Evolutionary conservation across 1,284 basidiomycete species (phyloP).

Genomic region (Cryptococcus sp.): DNA sequence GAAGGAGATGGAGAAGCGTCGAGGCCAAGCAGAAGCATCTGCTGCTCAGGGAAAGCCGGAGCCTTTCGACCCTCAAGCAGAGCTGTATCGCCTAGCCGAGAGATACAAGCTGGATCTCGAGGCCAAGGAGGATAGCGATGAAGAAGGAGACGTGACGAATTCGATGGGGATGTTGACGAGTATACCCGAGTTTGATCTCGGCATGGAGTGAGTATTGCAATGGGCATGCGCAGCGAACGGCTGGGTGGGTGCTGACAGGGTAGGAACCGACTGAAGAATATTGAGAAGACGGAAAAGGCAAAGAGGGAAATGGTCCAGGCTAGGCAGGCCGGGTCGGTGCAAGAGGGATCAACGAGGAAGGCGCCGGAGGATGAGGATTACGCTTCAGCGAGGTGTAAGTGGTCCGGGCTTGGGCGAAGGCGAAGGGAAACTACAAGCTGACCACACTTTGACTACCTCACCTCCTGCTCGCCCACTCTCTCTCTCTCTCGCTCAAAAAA

Average conservation of each 20-base stretch:
- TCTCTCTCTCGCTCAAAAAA: background rate
- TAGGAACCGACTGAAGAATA: constrained; percentile 84
- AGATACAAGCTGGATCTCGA: constrained; percentile 49
- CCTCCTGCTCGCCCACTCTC: no score
- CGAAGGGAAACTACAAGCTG: background rate
- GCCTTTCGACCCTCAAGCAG: constrained; percentile 67
- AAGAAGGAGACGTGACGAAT: constrained; percentile 89
- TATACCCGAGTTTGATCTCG: constrained; percentile 93
- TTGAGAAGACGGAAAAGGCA: constrained; percentile 93
- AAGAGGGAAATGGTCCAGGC: constrained; percentile 76
- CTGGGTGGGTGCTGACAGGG: constrained; percentile 1
- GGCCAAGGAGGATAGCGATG: constrained; percentile 39
- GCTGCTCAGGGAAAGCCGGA: constrained; percentile 45
- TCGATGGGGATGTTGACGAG: constrained; percentile 90
- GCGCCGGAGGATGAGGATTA: constrained; percentile 58
- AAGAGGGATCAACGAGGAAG: constrained; percentile 36
- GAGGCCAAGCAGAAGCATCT: constrained; percentile 53
- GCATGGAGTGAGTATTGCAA: constrained; percentile 75
- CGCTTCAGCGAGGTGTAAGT: constrained; percentile 74
- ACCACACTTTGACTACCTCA: no score
- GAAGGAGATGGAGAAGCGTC: constrained; percentile 77
- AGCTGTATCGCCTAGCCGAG: constrained; percentile 73
- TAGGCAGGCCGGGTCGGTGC: constrained; percentile 48
- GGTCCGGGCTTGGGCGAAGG: no score
- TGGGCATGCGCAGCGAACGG: background rate